phyloP scores from a whole-genome alignment of 805 yeast genomes.

The Barnettozyma sp. region DNA sequence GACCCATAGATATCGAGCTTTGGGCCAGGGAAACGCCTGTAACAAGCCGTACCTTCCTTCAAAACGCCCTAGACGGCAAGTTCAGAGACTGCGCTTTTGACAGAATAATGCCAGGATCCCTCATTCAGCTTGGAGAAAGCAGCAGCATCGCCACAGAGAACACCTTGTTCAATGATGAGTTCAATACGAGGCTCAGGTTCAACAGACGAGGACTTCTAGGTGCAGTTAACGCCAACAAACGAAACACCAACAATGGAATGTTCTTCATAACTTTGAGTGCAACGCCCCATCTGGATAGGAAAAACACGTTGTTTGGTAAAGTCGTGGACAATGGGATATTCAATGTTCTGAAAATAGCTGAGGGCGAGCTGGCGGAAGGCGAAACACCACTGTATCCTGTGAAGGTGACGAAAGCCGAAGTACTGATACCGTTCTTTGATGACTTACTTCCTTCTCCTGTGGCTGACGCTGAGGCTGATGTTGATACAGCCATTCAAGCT shows the following conservation, averaged over 20 bases:
- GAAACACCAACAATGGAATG: constrained; percentile 30
- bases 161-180: constrained; percentile 39
- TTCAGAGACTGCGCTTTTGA: constrained; percentile 38
- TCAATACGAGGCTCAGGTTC: constrained; percentile 44
- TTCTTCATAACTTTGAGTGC: constrained; percentile 46
- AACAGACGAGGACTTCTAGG: constrained; percentile 50
- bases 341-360: constrained; percentile 42
- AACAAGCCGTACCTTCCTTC: constrained; percentile 42
- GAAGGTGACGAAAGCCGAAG: constrained; percentile 32
- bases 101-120: constrained; percentile 31
- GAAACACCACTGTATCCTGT: constrained; percentile 48
- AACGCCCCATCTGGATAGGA: constrained; percentile 37
- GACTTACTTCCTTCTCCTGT: constrained; percentile 33
- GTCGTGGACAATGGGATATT: constrained; percentile 50
- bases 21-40: constrained; percentile 65
- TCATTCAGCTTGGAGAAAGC: constrained; percentile 33
- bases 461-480: no score
- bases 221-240: constrained; percentile 32
- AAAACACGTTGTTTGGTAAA: constrained; percentile 48
- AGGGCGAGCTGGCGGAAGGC: constrained; percentile 39
- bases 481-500: no score
- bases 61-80: constrained; percentile 36
- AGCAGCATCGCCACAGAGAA: no score
- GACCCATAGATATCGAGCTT: constrained; percentile 50
- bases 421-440: constrained; percentile 43